Evolutionary conservation across 2,329 filamentous ascomycete species (phyloP).

Genomic region (Colletotrichum sp.): DNA sequence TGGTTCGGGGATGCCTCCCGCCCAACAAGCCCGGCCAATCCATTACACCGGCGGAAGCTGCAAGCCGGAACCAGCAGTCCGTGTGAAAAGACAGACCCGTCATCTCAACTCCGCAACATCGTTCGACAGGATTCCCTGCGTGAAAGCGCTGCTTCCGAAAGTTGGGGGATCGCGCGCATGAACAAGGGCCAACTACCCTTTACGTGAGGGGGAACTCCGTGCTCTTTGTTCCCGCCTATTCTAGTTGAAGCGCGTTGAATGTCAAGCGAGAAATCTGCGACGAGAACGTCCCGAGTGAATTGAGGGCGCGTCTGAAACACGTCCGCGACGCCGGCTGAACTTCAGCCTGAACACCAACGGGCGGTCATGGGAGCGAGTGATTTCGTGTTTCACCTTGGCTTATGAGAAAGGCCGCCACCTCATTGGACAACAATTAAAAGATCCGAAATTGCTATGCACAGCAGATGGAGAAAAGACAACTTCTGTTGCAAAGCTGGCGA

Average conservation of each 20-base stretch:
- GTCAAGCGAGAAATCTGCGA: constrained; percentile 12
- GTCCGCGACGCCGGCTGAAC: constrained; percentile 17
- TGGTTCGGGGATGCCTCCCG: not conserved
- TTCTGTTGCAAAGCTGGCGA: not conserved
- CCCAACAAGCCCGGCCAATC: not conserved
- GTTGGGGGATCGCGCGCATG: not conserved
- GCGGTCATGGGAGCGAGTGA: not conserved
- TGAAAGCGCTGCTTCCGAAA: not conserved
- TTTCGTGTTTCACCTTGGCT: constrained; percentile 7
- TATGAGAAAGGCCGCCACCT: not conserved
- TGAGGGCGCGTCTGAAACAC: constrained; percentile 16
- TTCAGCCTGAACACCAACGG: constrained; percentile 1
- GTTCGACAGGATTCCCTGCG: not conserved
- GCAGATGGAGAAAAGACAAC: not conserved
- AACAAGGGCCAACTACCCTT: not conserved
- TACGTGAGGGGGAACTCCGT: not conserved
- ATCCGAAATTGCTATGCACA: not conserved
- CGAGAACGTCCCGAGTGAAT: not conserved
- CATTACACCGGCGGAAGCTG: not conserved
- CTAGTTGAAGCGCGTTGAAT: not conserved
- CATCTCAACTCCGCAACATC: constrained; percentile 8
- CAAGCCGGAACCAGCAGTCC: not conserved
- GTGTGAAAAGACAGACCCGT: constrained; percentile 8
- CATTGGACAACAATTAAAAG: not conserved
- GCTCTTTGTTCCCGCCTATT: not conserved